Percentiles rank a stretch among this genome's conserved stretches.
Conservation (phyloP, 768 basidiomycete species). For the Tulasnella sp. region DNA sequence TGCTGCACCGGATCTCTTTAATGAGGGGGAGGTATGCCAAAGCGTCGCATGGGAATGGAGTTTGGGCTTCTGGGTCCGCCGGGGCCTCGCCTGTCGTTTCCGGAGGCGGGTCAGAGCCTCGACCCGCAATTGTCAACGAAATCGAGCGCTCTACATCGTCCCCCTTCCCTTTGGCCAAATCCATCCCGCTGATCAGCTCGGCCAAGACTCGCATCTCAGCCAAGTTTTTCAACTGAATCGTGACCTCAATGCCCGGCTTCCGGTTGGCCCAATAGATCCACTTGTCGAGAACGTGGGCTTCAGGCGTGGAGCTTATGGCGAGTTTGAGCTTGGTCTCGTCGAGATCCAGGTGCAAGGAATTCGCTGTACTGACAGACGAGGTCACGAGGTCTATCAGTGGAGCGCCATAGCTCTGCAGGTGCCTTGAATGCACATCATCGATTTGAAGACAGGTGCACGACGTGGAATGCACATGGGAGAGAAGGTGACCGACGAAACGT, state of each 20-base stretch:
- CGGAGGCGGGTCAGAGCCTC: not conserved
- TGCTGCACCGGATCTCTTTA: not conserved
- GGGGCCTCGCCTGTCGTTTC: not conserved
- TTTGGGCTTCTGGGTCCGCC: not conserved
- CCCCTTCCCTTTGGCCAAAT: not conserved
- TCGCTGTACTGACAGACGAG: not conserved
- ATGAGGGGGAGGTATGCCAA: not conserved
- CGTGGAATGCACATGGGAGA: not conserved
- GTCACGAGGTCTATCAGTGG: not conserved
- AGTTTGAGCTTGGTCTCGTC: not conserved
- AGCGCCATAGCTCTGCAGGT: not conserved
- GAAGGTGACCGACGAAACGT: not conserved
- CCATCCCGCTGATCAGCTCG: not conserved
- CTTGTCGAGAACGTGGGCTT: not conserved
- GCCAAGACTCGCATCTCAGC: not conserved
- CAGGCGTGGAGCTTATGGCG: not conserved
- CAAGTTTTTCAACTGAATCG: not conserved
- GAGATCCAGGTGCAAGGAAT: not conserved
- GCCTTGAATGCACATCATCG: not conserved
- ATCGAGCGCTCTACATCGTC: not conserved
- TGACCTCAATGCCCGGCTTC: not conserved
- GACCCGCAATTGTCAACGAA: not conserved
- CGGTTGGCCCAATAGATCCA: conserved; percentile 8
- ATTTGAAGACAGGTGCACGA: not conserved
- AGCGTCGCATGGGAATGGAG: not conserved